Base-by-base conservation (phyloP, 2,329 filamentous ascomycete species). In the Periconia digitata region DNA sequence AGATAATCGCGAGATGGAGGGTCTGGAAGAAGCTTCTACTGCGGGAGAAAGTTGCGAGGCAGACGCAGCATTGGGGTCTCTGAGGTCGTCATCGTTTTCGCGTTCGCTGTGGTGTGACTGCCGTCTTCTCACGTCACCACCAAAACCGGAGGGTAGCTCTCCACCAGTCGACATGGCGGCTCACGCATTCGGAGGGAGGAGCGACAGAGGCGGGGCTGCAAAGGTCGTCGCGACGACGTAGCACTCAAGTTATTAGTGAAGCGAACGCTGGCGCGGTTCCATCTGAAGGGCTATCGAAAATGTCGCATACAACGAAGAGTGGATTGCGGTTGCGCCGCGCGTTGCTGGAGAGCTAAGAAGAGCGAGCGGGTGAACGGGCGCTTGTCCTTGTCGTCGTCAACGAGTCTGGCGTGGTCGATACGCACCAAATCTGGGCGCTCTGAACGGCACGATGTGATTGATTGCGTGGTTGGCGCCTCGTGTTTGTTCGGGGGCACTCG, bases 101-200 rank as follows among this genome's bases (percentile, higher is more conserved):
- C n/a, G n/a, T n/a, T n/a, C n/a, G n/a, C n/a, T n/a, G n/a, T n/a
- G 52, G 22, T 65, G 59, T 27, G 66, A 67, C 43, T 56, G 59
- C 36, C 66, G 60, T 43, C 66, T 58, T 47, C 66, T 60, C 42
- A 68, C 58, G 23, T 60, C 61, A 51, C 58, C 59, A 32, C 27
- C 27, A 15, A 32, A 15, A 15, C 10, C 24, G 39, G 47, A 43
- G 27, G 60, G 59, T 40, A 49, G 54, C 18, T 63, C 60, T 54
- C 60, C 67, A 45, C 53, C 58, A 43, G 47, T 56, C 29, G 64
- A 53, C 67, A 71, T 70, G 37, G 40, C 34, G n/a, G 13, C 5
- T 34, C 20, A 13, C 40, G 13, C 27, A 32, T 42, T 20, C 53
- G 63, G 49, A 48, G 58, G 65, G 15, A 24, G 8, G 34, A 15